Conservation (phyloP, 352 stramenopile species). For the Phytophthora crassamura region DNA sequence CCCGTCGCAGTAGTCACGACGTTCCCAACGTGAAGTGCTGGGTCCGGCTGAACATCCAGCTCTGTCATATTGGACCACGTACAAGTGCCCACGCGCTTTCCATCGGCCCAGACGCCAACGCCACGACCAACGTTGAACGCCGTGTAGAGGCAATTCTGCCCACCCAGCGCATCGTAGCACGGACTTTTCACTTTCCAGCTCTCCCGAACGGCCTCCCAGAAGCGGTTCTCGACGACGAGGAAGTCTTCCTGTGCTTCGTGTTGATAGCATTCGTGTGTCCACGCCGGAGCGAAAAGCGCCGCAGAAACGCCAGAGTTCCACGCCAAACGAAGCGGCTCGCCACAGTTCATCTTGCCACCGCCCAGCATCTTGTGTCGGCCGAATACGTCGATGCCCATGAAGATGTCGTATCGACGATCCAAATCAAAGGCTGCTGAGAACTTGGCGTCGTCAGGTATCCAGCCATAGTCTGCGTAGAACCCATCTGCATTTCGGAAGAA, state of each 20-base stretch:
- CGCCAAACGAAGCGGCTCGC: conserved; percentile 34
- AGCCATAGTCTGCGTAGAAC: conserved; percentile 64
- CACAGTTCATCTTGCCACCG: conserved; percentile 43
- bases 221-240: conserved; percentile 37
- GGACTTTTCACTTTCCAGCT: conserved; percentile 46
- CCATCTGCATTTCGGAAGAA: conserved; percentile 60
- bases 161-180: conserved; percentile 45
- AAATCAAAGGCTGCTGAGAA: conserved; percentile 51
- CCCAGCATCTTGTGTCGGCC: conserved; percentile 47
- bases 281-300: conserved; percentile 47
- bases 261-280: conserved; percentile 47
- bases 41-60: conserved; percentile 42
- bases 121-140: conserved; percentile 48
- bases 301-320: conserved; percentile 53
- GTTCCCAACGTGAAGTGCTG: conserved; percentile 35
- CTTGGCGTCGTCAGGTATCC: conserved; percentile 48
- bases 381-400: conserved; percentile 68
- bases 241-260: conserved; percentile 40
- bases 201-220: conserved; percentile 37
- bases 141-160: conserved; percentile 44
- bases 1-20: conserved; percentile 31
- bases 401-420: conserved; percentile 59
- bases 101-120: conserved; percentile 34
- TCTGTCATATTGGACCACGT: conserved; percentile 47
- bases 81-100: conserved; percentile 9